A percentile compares a stretch with the other conserved stretches of the same genome.
phyloP scores from a whole-genome alignment of 116 monocot genomes.

The Iris pallida region DNA sequence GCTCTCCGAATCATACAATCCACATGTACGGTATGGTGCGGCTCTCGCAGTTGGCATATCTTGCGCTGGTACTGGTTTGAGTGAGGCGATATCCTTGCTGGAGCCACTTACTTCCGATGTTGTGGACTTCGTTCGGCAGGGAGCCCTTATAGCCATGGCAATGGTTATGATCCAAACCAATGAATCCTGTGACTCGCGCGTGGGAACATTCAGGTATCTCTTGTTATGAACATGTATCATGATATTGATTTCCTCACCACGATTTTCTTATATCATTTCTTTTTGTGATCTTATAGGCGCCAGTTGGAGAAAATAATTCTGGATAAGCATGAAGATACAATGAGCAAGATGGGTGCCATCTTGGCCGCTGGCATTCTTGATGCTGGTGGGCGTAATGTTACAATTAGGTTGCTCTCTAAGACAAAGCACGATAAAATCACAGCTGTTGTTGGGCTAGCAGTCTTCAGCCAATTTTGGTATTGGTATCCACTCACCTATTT shows the following conservation, averaged over 20 bases:
- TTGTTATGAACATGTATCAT: too few species aligned
- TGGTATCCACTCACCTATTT: constrained; percentile 99
- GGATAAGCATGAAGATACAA: constrained; percentile 98
- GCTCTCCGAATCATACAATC: constrained; percentile 95
- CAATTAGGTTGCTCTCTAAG: constrained; percentile 86
- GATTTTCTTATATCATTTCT: too few species aligned
- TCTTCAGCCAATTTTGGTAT: constrained; percentile 99
- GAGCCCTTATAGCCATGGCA: constrained; percentile 96
- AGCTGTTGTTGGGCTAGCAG: constrained; percentile 95
- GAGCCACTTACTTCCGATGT: constrained; percentile 98
- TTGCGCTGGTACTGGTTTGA: constrained; percentile 85
- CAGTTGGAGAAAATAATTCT: constrained; percentile 95
- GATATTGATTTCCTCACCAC: too few species aligned
- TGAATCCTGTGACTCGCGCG: constrained; percentile 88
- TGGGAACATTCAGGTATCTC: constrained; percentile 83
- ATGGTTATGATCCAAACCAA: constrained; percentile 98
- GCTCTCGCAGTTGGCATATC: constrained; percentile 98
- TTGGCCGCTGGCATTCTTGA: constrained; percentile 97
- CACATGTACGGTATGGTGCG: constrained; percentile 98
- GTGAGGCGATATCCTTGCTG: constrained; percentile 92
- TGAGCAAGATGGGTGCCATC: constrained; percentile 99
- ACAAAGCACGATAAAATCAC: constrained; percentile 87
- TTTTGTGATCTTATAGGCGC: constrained; percentile 38
- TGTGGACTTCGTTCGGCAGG: constrained; percentile 97
- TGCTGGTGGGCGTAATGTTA: constrained; percentile 96